These are phyloP conservation scores for Candida caryicola DNA, from an alignment of 805 yeast species.

Conservation along the genomic window DNA sequence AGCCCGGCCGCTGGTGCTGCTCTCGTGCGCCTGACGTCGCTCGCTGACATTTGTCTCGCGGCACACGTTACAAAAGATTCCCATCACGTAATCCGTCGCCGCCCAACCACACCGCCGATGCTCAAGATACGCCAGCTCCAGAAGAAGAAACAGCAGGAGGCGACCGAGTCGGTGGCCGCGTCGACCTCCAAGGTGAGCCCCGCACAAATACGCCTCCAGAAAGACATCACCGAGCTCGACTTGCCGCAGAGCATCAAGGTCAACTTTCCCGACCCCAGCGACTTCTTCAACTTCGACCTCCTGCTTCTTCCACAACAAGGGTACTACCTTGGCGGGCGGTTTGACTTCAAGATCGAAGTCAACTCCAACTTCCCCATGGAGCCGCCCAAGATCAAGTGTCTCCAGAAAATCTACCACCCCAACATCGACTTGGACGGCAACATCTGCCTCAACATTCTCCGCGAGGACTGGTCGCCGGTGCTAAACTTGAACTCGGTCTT, in stretches of 20 bases:
- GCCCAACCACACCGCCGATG: too few species aligned
- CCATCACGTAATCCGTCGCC: too few species aligned
- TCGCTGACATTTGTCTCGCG: too few species aligned
- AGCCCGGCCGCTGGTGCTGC: not conserved
- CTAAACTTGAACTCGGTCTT: slow-evolving; percentile 75
- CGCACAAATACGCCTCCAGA: slow-evolving; percentile 74
- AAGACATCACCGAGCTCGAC: slow-evolving; percentile 68
- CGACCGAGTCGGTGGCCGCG: slow-evolving; percentile 25
- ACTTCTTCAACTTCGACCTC: slow-evolving; percentile 62
- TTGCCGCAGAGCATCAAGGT: slow-evolving; percentile 57
- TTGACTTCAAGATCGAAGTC: slow-evolving; percentile 64
- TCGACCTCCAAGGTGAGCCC: slow-evolving; percentile 33
- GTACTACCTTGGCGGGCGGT: slow-evolving; percentile 63
- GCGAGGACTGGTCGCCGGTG: slow-evolving; percentile 98
- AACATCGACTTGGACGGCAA: slow-evolving; percentile 89
- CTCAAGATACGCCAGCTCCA: slow-evolving; percentile 59
- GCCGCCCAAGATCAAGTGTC: slow-evolving; percentile 80
- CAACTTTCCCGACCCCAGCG: slow-evolving; percentile 48
- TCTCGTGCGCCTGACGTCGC: too few species aligned
- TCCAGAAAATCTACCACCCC: slow-evolving; percentile 82
- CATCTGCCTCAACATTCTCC: slow-evolving; percentile 82
- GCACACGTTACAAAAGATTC: too few species aligned
- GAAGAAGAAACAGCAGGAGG: slow-evolving; percentile 53
- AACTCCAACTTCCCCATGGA: slow-evolving; percentile 83
- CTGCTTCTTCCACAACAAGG: slow-evolving; percentile 69